These are phyloP conservation scores for Candida palmyrensis DNA, from an alignment of 805 yeast genomes.

Conservation along the genomic window DNA sequence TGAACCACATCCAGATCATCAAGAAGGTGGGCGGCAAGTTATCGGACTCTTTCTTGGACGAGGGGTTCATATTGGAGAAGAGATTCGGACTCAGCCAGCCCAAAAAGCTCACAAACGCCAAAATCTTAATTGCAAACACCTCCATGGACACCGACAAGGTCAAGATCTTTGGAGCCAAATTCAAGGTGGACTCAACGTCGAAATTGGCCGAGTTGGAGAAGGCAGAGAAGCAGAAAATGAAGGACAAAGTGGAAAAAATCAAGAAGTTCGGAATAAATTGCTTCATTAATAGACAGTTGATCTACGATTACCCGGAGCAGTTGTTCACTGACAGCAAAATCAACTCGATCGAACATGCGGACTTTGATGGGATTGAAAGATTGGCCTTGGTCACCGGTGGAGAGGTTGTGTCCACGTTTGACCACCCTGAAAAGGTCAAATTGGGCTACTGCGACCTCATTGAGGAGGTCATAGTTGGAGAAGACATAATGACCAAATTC, in stretches of 20 bases:
- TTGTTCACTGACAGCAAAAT: slow-evolving; percentile 82
- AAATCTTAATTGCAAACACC: slow-evolving; percentile 89
- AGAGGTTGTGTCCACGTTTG: slow-evolving; percentile 96
- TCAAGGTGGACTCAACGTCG: slow-evolving; percentile 91
- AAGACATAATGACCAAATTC: slow-evolving; percentile 82
- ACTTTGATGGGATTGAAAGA: slow-evolving; percentile 96
- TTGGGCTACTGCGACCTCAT: slow-evolving; percentile 85
- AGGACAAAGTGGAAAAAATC: slow-evolving; percentile 80
- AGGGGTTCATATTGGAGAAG: slow-evolving; percentile 90
- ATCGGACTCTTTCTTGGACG: slow-evolving; percentile 89
- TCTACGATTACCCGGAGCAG: slow-evolving; percentile 98
- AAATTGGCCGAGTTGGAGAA: slow-evolving; percentile 91
- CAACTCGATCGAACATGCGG: slow-evolving; percentile 96
- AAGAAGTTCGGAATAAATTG: slow-evolving; percentile 81
- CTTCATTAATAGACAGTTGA: slow-evolving; percentile 92
- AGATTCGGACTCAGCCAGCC: slow-evolving; percentile 94
- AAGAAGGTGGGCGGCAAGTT: slow-evolving; percentile 92
- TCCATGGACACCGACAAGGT: slow-evolving; percentile 97
- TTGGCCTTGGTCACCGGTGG: slow-evolving; percentile 96
- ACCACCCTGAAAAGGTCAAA: slow-evolving; percentile 79
- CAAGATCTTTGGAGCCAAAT: slow-evolving; percentile 95
- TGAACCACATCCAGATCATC: slow-evolving; percentile 89
- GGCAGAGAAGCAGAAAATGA: slow-evolving; percentile 94
- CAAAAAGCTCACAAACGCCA: slow-evolving; percentile 74
- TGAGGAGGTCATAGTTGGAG: slow-evolving; percentile 92